A percentile compares a stretch with the other conserved stretches of the same genome.
These are phyloP conservation scores for Postia placenta DNA, from an alignment of 768 basidiomycete genomes.

Conservation along the genomic window DNA sequence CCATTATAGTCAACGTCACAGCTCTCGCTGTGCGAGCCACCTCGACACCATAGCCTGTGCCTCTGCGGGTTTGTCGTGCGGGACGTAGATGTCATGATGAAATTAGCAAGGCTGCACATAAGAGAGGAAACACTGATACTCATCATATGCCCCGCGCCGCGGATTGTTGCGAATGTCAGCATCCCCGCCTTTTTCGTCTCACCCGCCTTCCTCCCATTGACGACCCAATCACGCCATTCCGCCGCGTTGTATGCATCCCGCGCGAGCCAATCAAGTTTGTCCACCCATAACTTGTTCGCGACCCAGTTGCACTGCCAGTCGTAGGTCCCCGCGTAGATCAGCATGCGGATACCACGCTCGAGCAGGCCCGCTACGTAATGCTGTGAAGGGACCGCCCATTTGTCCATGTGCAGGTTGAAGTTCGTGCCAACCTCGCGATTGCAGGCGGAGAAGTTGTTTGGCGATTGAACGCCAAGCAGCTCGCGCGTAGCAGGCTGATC, in stretches of 20 bases:
- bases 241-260: conserved; percentile 40
- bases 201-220: conserved; percentile 50
- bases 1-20: conserved; percentile 9
- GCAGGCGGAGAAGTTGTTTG: conserved; percentile 53
- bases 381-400: conserved; percentile 49
- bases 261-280: conserved; percentile 69
- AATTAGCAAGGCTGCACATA: conserved; percentile 6
- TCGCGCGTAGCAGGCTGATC: conserved; percentile 37
- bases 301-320: conserved; percentile 82
- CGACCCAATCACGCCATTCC: conserved; percentile 54
- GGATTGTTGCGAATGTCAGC: conserved; percentile 59
- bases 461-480: conserved; percentile 39
- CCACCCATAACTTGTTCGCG: conserved; percentile 72
- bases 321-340: conserved; percentile 71
- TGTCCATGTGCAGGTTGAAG: conserved; percentile 59
- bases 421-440: conserved; percentile 38
- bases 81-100: conserved; percentile 38
- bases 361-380: conserved; percentile 65
- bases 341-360: conserved; percentile 67
- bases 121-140: conserved; percentile 24
- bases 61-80: conserved; percentile 64
- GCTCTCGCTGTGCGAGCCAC: conserved; percentile 45
- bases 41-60: conserved; percentile 55
- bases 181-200: conserved; percentile 47
- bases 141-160: conserved; percentile 61